Percentiles rank a stretch among this genome's conserved stretches.
These are phyloP conservation scores for Crassisporium funariophilum DNA, from an alignment of 768 basidiomycete species.

Conservation along the genomic window DNA sequence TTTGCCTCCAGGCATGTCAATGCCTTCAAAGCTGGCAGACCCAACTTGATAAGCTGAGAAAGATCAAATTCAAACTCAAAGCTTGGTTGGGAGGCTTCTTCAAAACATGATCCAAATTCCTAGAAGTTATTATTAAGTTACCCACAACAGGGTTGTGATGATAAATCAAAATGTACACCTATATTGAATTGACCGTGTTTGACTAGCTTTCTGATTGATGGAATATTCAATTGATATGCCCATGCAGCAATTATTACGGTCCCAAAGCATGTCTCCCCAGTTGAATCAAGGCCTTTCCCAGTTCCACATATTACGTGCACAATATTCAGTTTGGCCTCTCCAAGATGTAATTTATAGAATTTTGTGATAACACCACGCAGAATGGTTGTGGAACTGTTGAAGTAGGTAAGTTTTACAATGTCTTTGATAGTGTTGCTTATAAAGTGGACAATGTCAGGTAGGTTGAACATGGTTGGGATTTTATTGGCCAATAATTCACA, in stretches of 20 bases:
- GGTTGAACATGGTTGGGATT: slow-evolving; percentile 20
- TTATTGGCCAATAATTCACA: slow-evolving; percentile 11
- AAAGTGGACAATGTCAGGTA: slow-evolving; percentile 27
- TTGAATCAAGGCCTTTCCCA: slow-evolving; percentile 19
- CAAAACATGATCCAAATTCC: slow-evolving; percentile 3
- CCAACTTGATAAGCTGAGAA: slow-evolving; percentile 14
- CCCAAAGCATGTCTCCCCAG: slow-evolving; percentile 26
- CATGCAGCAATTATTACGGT: slow-evolving; percentile 19
- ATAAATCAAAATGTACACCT: slow-evolving; percentile 7
- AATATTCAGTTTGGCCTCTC: slow-evolving; percentile 13
- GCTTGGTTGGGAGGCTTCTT: slow-evolving; percentile 5
- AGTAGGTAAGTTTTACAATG: slow-evolving; percentile 22
- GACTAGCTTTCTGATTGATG: slow-evolving; percentile 17
- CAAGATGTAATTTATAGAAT: slow-evolving; percentile 23
- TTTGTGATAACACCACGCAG: slow-evolving; percentile 20
- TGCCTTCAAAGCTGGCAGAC: slow-evolving; percentile 18
- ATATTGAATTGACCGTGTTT: slow-evolving; percentile 13
- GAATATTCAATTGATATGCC: slow-evolving; percentile 19
- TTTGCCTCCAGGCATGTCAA: slow-evolving; percentile 31
- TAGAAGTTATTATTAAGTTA: neutral
- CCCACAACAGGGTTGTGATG: neutral
- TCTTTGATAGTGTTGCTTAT: slow-evolving; percentile 27
- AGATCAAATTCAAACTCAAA: slow-evolving; percentile 20
- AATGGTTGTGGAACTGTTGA: slow-evolving; percentile 17
- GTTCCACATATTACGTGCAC: slow-evolving; percentile 11